Percentiles rank a stretch among this genome's conserved stretches.
Evolutionary conservation across 345 rosid species (phyloP).

Genomic region (Excoecaria agallocha): DNA sequence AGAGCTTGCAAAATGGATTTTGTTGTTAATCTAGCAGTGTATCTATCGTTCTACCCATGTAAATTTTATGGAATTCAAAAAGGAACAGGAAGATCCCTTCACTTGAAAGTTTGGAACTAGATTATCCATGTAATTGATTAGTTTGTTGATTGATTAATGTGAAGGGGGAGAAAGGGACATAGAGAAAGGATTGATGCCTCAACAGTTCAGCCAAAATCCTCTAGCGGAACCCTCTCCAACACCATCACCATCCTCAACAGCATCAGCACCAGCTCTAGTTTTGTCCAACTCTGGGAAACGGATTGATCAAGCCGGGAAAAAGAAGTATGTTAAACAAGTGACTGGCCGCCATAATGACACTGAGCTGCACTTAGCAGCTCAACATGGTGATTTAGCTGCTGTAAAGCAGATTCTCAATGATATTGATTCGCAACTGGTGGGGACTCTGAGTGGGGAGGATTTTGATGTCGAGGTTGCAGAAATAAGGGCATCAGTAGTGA

Average conservation of each 20-base stretch:
- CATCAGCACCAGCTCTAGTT: constrained; percentile 78
- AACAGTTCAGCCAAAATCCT: constrained; percentile 41
- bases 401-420: constrained; percentile 73
- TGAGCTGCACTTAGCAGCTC: constrained; percentile 83
- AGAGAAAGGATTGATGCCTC: constrained; percentile 53
- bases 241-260: constrained; percentile 76
- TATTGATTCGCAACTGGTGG: constrained; percentile 67
- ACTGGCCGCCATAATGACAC: constrained; percentile 88
- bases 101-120: not conserved
- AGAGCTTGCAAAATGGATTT: not conserved
- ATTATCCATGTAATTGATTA: constrained; percentile 20
- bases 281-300: constrained; percentile 74
- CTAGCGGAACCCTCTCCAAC: constrained; percentile 52
- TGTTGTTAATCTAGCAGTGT: not conserved
- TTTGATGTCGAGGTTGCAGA: constrained; percentile 76
- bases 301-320: constrained; percentile 88
- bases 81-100: no score
- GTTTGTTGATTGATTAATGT: constrained; percentile 14
- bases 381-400: constrained; percentile 74
- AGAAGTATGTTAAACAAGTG: constrained; percentile 95
- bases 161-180: constrained; percentile 60
- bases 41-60: not conserved
- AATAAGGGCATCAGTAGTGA: constrained; percentile 74
- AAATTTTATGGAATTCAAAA: not conserved
- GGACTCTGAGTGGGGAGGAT: constrained; percentile 64